phyloP scores from a whole-genome alignment of 1,139 yeast species.

The Blastobotrys indianensis region DNA sequence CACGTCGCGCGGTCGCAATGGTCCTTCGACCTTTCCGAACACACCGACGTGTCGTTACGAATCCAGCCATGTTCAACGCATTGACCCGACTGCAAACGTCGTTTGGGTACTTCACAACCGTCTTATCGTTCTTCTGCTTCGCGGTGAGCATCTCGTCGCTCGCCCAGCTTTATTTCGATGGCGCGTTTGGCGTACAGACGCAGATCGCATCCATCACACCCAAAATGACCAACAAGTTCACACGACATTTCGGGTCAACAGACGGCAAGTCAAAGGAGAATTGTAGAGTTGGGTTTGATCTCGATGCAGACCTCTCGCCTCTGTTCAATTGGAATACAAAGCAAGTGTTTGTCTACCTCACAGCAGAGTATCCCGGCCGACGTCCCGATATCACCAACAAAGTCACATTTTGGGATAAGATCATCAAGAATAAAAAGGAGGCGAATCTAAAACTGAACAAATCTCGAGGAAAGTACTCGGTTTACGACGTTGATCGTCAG shows the following conservation, averaged over 20 bases:
- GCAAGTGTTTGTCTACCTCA: slow-evolving; percentile 82
- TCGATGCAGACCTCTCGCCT: slow-evolving; percentile 57
- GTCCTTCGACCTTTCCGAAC: neutral
- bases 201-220: slow-evolving; percentile 24
- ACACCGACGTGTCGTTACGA: neutral
- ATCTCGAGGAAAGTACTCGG: slow-evolving; percentile 68
- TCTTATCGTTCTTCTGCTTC: slow-evolving; percentile 25
- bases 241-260: slow-evolving; percentile 69
- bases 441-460: slow-evolving; percentile 52
- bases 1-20: neutral
- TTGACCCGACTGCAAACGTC: slow-evolving; percentile 25
- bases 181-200: slow-evolving; percentile 26
- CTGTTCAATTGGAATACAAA: slow-evolving; percentile 96
- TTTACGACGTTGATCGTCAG: slow-evolving; percentile 76
- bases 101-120: slow-evolving; percentile 30
- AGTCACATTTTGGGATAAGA: slow-evolving; percentile 88
- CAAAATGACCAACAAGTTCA: slow-evolving; percentile 41
- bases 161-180: slow-evolving; percentile 26
- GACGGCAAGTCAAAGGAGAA: slow-evolving; percentile 76
- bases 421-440: slow-evolving; percentile 52
- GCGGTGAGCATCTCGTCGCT: slow-evolving; percentile 27
- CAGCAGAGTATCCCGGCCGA: slow-evolving; percentile 79
- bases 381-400: slow-evolving; percentile 44
- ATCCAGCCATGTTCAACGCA: slow-evolving; percentile 11
- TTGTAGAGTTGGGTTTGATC: slow-evolving; percentile 63